Evolutionary conservation across 2,329 filamentous ascomycete genomes (phyloP).

Genomic region (Chaetomium sp.): DNA sequence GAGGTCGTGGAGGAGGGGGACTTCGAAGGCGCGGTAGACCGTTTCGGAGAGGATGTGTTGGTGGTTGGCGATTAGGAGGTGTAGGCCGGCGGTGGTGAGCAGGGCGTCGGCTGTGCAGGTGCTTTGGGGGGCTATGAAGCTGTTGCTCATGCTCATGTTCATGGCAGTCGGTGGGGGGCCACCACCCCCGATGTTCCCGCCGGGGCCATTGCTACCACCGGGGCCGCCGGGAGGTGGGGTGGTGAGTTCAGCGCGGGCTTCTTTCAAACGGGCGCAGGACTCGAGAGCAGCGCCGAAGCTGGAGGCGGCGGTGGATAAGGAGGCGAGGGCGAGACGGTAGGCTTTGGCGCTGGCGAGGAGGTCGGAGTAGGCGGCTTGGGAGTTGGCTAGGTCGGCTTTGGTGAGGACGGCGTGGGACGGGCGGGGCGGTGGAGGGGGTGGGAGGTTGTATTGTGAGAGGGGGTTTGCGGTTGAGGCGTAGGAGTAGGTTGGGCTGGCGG

Average conservation of each 20-base stretch:
- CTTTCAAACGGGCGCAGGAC: conserved; percentile 61
- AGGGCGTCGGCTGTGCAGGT: conserved; percentile 58
- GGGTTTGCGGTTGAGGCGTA: conserved; percentile 57
- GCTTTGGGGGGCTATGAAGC: conserved; percentile 38
- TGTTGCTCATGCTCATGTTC: conserved; percentile 32
- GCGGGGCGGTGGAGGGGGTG: conserved; percentile 53
- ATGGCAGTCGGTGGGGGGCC: background rate
- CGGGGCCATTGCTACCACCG: conserved; percentile 33
- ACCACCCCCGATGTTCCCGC: background rate
- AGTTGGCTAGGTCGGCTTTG: conserved; percentile 56
- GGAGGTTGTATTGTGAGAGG: conserved; percentile 52
- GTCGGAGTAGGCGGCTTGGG: conserved; percentile 56
- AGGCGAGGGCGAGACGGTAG: conserved; percentile 56
- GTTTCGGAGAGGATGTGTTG: conserved; percentile 64
- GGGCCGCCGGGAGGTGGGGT: conserved; percentile 27
- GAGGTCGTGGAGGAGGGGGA: conserved; percentile 62
- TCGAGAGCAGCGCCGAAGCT: conserved; percentile 60
- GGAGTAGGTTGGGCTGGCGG: conserved; percentile 56
- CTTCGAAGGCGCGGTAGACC: conserved; percentile 61
- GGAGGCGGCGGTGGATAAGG: conserved; percentile 55
- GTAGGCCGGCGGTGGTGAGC: conserved; percentile 56
- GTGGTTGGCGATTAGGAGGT: conserved; percentile 63
- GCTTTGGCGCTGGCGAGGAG: conserved; percentile 56
- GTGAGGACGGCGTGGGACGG: conserved; percentile 54
- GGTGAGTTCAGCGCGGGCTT: conserved; percentile 53